These are phyloP conservation scores for Talaromyces proteolyticus DNA, from an alignment of 495 filamentous ascomycete species.

Conservation along the genomic window DNA sequence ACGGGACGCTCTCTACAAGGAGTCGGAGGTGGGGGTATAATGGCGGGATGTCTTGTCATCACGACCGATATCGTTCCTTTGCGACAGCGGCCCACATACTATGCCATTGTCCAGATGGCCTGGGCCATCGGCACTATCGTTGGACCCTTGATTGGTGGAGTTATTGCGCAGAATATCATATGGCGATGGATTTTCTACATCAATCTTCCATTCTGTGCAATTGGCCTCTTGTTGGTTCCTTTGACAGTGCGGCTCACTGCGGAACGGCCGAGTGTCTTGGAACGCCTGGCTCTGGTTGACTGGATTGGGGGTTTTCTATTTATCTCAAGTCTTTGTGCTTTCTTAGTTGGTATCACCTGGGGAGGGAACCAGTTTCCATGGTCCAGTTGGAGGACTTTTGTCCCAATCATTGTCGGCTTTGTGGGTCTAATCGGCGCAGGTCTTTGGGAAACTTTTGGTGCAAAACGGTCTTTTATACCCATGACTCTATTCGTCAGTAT, in stretches of 20 bases:
- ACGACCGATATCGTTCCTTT: conserved; percentile 23
- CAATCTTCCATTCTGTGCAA: no score
- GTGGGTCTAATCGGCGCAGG: conserved; percentile 18
- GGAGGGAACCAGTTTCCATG: conserved; percentile 49
- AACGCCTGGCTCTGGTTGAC: conserved; percentile 23
- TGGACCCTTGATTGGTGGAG: conserved; percentile 22
- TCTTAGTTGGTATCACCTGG: conserved; percentile 52
- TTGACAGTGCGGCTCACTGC: conserved; percentile 16
- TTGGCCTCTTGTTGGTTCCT: no score
- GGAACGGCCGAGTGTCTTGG: conserved; percentile 10
- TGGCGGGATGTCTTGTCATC: conserved; percentile 19
- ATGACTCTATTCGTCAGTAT: conserved; percentile 36
- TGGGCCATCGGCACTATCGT: conserved; percentile 4
- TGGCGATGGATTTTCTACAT: conserved; percentile 51
- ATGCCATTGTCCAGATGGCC: neutral
- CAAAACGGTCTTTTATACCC: conserved; percentile 43
- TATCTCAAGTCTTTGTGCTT: conserved; percentile 37
- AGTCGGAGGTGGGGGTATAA: conserved; percentile 30
- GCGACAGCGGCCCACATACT: conserved; percentile 22
- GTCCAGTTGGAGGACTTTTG: conserved; percentile 36
- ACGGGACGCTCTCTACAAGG: conserved; percentile 35
- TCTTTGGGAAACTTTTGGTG: conserved; percentile 31
- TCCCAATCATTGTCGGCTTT: conserved; percentile 39
- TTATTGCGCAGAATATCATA: conserved; percentile 13
- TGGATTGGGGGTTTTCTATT: conserved; percentile 41